A percentile compares a stretch with the other conserved stretches of the same genome.
Evolutionary conservation across 1,284 basidiomycete species (phyloP).

Genomic region (Fomitopsis palustris): DNA sequence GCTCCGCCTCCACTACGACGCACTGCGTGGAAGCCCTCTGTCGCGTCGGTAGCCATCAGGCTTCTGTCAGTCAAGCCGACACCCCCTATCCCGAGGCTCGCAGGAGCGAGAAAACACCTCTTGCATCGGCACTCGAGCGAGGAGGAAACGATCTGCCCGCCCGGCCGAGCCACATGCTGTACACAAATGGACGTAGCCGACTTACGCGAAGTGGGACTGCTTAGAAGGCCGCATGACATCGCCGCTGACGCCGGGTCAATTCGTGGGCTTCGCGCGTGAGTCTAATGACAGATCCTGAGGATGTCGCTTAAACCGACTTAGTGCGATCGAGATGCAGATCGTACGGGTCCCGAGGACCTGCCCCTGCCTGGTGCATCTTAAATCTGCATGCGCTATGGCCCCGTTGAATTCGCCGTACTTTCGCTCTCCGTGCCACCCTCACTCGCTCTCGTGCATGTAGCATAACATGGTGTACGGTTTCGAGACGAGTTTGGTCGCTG

Average conservation of each 20-base stretch:
- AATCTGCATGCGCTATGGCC: background rate
- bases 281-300: too few species aligned
- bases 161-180: background rate
- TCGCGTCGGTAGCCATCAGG: too few species aligned
- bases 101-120: background rate
- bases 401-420: background rate
- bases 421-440: background rate
- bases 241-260: too few species aligned
- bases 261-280: too few species aligned
- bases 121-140: background rate
- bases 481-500: conserved; percentile 1
- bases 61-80: background rate
- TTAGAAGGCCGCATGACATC: background rate
- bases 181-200: too few species aligned
- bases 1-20: too few species aligned
- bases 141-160: background rate
- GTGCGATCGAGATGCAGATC: background rate
- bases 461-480: conserved; percentile 3
- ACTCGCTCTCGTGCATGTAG: background rate
- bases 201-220: too few species aligned
- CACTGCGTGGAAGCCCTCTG: too few species aligned
- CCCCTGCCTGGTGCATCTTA: background rate
- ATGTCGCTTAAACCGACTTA: background rate
- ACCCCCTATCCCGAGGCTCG: background rate
- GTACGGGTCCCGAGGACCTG: background rate